Conservation (phyloP, 148 eudicot species). For the Silene conica region DNA sequence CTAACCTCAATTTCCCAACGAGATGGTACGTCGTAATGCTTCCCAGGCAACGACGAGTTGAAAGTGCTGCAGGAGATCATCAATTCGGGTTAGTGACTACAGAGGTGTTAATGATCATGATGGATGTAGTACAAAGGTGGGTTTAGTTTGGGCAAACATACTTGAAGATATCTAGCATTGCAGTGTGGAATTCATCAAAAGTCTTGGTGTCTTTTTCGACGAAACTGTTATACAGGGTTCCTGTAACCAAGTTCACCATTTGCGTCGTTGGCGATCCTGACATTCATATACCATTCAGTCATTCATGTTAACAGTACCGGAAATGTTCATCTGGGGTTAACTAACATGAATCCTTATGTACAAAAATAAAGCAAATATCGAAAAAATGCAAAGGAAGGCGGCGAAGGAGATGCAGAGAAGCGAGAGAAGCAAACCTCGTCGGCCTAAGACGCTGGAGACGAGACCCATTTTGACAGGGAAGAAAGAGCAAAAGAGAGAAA, state of each 20-base stretch:
- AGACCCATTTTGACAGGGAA: slow-evolving; percentile 19
- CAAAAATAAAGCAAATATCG: too few species aligned
- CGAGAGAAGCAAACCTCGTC: slow-evolving; percentile 16
- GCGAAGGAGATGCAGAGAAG: background rate
- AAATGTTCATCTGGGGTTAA: too few species aligned
- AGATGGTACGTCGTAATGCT: slow-evolving; percentile 71
- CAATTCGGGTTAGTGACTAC: background rate
- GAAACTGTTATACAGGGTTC: slow-evolving; percentile 51
- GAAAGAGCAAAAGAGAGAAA: background rate
- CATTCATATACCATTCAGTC: background rate
- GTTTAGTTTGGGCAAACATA: slow-evolving; percentile 22
- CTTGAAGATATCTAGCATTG: slow-evolving; percentile 79
- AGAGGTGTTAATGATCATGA: background rate
- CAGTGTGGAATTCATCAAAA: slow-evolving; percentile 61
- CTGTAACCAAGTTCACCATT: slow-evolving; percentile 47
- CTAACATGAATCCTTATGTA: too few species aligned
- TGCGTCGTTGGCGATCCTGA: slow-evolving; percentile 24
- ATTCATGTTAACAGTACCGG: background rate
- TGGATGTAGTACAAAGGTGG: background rate
- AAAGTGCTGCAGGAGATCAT: slow-evolving; percentile 48
- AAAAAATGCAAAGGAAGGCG: background rate
- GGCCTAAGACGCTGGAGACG: slow-evolving; percentile 10
- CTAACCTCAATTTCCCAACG: slow-evolving; percentile 48
- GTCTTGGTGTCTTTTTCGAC: slow-evolving; percentile 42
- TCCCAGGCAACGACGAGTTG: slow-evolving; percentile 85